These are phyloP conservation scores for Crepidotus variabilis DNA, from an alignment of 768 basidiomycete species.

Conservation along the genomic window DNA sequence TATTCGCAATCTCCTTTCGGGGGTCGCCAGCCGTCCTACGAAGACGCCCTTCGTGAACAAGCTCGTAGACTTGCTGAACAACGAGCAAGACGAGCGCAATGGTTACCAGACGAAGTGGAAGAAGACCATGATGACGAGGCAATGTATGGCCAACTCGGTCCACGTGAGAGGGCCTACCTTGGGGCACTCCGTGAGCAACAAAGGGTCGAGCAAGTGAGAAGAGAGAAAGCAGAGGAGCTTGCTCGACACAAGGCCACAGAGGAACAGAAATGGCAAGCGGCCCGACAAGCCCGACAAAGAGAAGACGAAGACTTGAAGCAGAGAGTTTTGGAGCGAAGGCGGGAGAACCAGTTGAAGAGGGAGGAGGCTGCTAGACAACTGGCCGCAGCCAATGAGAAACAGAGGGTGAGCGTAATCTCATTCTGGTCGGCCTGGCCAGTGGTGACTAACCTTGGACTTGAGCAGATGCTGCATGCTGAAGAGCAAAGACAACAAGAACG, in stretches of 20 bases:
- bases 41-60: conserved; percentile 17
- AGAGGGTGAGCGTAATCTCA: conserved; percentile 11
- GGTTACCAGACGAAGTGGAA: conserved; percentile 37
- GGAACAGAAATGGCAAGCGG: conserved; percentile 15
- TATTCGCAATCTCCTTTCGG: conserved; percentile 12
- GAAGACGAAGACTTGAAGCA: conserved; percentile 16
- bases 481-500: not conserved
- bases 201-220: conserved; percentile 21
- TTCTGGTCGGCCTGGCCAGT: not conserved
- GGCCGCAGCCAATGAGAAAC: not conserved
- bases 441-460: conserved; percentile 1
- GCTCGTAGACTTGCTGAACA: conserved; percentile 28
- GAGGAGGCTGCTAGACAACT: not conserved
- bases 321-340: conserved; percentile 9
- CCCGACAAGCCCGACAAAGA: conserved; percentile 10
- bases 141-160: conserved; percentile 20
- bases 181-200: conserved; percentile 26
- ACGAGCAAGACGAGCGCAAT: conserved; percentile 32
- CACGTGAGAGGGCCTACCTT: conserved; percentile 29
- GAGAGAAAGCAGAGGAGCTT: conserved; percentile 14
- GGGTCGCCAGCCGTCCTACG: conserved; percentile 6
- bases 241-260: conserved; percentile 9
- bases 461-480: conserved; percentile 3
- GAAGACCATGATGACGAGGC: conserved; percentile 29
- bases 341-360: not conserved